Percentiles rank a stretch among this genome's conserved stretches.
Evolutionary conservation across 176 grass and related monocot genomes (phyloP).

Genomic region (Carex myosuroides): DNA sequence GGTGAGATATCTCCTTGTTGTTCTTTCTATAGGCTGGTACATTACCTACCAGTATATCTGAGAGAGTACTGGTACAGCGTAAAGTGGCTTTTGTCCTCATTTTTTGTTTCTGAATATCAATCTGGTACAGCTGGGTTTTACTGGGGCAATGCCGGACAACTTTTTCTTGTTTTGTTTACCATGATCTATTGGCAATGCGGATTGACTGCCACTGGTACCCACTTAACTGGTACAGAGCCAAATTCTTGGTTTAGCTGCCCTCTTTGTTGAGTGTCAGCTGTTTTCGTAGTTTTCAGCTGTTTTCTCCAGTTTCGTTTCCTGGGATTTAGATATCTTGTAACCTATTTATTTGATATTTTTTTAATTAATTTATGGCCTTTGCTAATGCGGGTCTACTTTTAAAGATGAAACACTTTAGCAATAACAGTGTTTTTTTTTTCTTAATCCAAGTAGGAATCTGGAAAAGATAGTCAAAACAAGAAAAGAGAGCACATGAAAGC

Average conservation of each 20-base stretch:
- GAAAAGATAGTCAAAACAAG: constrained; percentile 99
- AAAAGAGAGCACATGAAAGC: constrained; percentile 94
- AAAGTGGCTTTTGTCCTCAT: background rate
- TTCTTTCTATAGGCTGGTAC: background rate
- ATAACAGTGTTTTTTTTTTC: background rate
- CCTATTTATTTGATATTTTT: background rate
- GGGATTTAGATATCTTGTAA: background rate
- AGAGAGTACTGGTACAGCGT: background rate
- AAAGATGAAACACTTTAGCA: background rate
- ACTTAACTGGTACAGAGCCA: background rate
- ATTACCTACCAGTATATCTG: background rate
- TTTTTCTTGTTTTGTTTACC: background rate
- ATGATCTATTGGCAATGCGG: background rate
- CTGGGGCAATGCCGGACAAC: background rate
- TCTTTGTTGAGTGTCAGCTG: background rate
- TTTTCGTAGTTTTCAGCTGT: background rate
- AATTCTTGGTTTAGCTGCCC: background rate
- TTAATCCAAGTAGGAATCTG: constrained; percentile 59
- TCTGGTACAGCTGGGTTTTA: background rate
- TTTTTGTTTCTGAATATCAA: background rate
- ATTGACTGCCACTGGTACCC: background rate
- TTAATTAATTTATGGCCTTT: background rate
- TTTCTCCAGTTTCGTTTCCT: background rate
- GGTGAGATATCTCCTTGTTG: constrained; percentile 23
- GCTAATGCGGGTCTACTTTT: background rate